These are phyloP conservation scores for Hymenoscyphus infarciens DNA, from an alignment of 2,329 filamentous ascomycete genomes.

Conservation along the genomic window DNA sequence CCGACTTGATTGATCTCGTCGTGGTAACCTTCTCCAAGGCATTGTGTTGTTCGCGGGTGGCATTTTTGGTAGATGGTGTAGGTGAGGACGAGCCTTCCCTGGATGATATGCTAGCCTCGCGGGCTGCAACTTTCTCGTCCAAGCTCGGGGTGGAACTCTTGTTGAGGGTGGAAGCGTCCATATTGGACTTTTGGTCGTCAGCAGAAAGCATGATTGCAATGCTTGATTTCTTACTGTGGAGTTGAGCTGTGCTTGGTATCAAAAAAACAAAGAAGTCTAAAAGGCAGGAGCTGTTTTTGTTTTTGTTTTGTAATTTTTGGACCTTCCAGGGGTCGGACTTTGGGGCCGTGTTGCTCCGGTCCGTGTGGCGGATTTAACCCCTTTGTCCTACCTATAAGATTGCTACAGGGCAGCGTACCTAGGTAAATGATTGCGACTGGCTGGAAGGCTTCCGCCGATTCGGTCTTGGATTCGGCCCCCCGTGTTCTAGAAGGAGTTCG, in stretches of 20 bases:
- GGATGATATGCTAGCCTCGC: slow-evolving; percentile 2
- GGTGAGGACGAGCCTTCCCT: slow-evolving; percentile 16
- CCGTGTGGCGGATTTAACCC: too few species aligned
- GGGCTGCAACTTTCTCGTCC: slow-evolving; percentile 19
- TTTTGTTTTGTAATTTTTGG: too few species aligned
- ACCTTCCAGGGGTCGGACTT: too few species aligned
- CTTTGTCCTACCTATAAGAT: too few species aligned
- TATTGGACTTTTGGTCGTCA: not conserved
- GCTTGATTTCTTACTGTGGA: not conserved
- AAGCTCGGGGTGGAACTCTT: slow-evolving; percentile 19
- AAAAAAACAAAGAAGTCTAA: not conserved
- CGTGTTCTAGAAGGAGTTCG: too few species aligned
- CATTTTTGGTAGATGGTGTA: slow-evolving; percentile 11
- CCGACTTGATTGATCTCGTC: slow-evolving; percentile 13
- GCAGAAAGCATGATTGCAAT: not conserved
- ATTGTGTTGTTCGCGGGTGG: not conserved
- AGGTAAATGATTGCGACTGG: too few species aligned
- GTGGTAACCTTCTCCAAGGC: slow-evolving; percentile 6
- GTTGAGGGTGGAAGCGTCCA: not conserved
- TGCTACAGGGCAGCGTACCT: too few species aligned
- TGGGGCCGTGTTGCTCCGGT: too few species aligned
- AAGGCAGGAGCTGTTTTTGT: too few species aligned
- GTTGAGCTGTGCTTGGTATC: not conserved
- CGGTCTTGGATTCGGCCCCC: too few species aligned
- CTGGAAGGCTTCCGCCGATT: too few species aligned